Conservation (phyloP, 768 basidiomycete genomes). For the Boletus speciosus region DNA sequence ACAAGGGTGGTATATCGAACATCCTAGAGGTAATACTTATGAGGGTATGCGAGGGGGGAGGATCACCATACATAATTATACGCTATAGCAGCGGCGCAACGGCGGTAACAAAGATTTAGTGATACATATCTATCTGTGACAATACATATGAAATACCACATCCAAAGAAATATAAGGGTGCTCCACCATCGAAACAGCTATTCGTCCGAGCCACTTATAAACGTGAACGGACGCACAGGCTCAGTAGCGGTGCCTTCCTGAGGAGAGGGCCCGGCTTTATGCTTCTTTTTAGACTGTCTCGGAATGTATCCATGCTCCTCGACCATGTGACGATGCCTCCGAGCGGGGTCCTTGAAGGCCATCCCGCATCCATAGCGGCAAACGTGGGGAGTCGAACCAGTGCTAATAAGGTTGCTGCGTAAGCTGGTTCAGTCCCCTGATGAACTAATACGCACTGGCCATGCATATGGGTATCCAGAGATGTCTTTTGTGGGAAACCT, state of each 20-base stretch:
- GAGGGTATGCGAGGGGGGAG: conserved; percentile 11
- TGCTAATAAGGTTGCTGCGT: conserved; percentile 37
- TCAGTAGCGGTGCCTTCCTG: conserved; percentile 25
- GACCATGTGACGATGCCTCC: conserved; percentile 58
- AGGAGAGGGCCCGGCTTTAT: conserved; percentile 33
- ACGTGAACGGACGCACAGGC: conserved; percentile 32
- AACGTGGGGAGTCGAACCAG: conserved; percentile 52
- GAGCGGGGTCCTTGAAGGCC: conserved; percentile 62
- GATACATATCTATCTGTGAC: conserved; percentile 22
- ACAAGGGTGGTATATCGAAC: conserved; percentile 17
- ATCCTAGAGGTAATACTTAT: conserved; percentile 2
- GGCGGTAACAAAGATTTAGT: conserved; percentile 14
- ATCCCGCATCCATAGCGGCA: conserved; percentile 50
- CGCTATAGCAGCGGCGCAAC: conserved; percentile 6
- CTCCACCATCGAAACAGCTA: conserved; percentile 12
- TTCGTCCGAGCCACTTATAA: conserved; percentile 27
- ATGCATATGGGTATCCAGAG: conserved; percentile 54
- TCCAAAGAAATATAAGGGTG: conserved; percentile 1
- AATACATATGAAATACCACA: conserved; percentile 23
- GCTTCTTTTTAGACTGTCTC: conserved; percentile 43
- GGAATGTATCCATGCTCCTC: conserved; percentile 50
- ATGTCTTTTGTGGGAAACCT: conserved; percentile 58
- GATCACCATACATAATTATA: conserved; percentile 17
- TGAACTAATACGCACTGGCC: conserved; percentile 40
- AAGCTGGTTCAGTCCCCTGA: conserved; percentile 4